These are phyloP conservation scores for Colletotrichum sansevieriae DNA, from an alignment of 2,329 filamentous ascomycete species.

Conservation along the genomic window DNA sequence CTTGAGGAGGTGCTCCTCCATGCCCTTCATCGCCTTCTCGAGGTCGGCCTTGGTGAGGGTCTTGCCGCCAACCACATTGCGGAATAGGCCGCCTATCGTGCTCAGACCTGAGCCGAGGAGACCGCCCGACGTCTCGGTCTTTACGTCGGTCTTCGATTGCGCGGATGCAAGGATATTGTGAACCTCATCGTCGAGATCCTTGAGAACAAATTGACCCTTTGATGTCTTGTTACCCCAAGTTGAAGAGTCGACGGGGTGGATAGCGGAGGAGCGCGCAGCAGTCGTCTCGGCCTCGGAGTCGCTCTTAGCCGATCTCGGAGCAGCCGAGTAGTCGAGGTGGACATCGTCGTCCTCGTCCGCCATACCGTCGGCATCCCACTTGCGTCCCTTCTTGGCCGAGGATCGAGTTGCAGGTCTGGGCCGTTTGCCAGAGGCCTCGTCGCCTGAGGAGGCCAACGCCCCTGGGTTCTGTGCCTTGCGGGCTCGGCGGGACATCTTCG, in stretches of 20 bases:
- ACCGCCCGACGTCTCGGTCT: constrained; percentile 64
- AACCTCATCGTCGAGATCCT: constrained; percentile 93
- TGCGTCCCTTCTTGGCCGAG: constrained; percentile 83
- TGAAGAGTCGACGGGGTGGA: constrained; percentile 82
- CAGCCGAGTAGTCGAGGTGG: constrained; percentile 89
- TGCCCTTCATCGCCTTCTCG: constrained; percentile 91
- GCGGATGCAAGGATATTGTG: constrained; percentile 87
- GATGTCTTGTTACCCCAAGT: constrained; percentile 88
- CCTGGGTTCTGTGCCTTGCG: constrained; percentile 77
- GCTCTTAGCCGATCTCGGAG: constrained; percentile 62
- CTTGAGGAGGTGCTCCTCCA: constrained; percentile 93
- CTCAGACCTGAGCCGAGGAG: constrained; percentile 84
- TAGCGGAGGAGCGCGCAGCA: constrained; percentile 65
- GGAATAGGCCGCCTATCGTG: constrained; percentile 88
- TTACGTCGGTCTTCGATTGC: constrained; percentile 68
- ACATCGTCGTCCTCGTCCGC: constrained; percentile 86
- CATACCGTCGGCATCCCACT: constrained; percentile 91
- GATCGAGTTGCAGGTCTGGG: constrained; percentile 67
- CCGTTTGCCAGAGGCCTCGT: constrained; percentile 76
- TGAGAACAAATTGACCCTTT: constrained; percentile 93
- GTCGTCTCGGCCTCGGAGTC: constrained; percentile 64
- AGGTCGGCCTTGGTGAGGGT: constrained; percentile 89
- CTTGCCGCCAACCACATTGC: constrained; percentile 96
- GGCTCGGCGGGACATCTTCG: constrained; percentile 84
- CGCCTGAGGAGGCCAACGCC: constrained; percentile 80